These are phyloP conservation scores for Boletus tylopilopsis DNA, from an alignment of 768 basidiomycete species.

Conservation along the genomic window DNA sequence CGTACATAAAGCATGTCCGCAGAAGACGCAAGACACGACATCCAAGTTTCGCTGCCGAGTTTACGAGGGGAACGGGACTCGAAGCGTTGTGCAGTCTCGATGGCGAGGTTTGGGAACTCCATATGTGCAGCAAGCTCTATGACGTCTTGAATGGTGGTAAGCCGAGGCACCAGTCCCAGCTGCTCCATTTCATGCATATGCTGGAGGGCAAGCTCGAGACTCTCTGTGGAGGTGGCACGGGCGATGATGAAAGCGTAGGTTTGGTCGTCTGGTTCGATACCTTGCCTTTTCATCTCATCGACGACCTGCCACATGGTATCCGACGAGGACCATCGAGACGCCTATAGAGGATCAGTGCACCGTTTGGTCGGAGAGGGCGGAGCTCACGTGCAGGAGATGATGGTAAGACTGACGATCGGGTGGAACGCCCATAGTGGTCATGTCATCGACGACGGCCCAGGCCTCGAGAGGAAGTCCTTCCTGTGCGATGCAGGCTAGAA, in stretches of 20 bases:
- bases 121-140: slow-evolving; percentile 50
- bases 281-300: slow-evolving; percentile 50
- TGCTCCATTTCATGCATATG: slow-evolving; percentile 56
- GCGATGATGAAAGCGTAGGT: slow-evolving; percentile 55
- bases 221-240: slow-evolving; percentile 41
- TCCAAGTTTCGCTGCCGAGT: slow-evolving; percentile 57
- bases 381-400: slow-evolving; percentile 53
- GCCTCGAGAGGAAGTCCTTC: slow-evolving; percentile 48
- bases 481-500: slow-evolving; percentile 48
- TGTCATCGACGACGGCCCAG: slow-evolving; percentile 67
- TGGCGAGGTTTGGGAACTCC: slow-evolving; percentile 60
- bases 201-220: slow-evolving; percentile 65
- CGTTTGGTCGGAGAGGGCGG: not conserved
- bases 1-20: slow-evolving; percentile 68
- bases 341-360: slow-evolving; percentile 34
- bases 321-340: slow-evolving; percentile 38
- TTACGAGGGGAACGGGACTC: slow-evolving; percentile 53
- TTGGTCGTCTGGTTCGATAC: slow-evolving; percentile 45
- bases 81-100: slow-evolving; percentile 63
- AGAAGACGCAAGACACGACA: slow-evolving; percentile 60
- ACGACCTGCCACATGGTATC: slow-evolving; percentile 46
- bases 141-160: slow-evolving; percentile 47
- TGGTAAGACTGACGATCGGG: slow-evolving; percentile 55
- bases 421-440: slow-evolving; percentile 47
- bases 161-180: slow-evolving; percentile 46